A percentile compares a stretch with the other conserved stretches of the same genome.
Evolutionary conservation across 176 grass and related monocot species (phyloP).

Genomic region (Musa troglodytarum): DNA sequence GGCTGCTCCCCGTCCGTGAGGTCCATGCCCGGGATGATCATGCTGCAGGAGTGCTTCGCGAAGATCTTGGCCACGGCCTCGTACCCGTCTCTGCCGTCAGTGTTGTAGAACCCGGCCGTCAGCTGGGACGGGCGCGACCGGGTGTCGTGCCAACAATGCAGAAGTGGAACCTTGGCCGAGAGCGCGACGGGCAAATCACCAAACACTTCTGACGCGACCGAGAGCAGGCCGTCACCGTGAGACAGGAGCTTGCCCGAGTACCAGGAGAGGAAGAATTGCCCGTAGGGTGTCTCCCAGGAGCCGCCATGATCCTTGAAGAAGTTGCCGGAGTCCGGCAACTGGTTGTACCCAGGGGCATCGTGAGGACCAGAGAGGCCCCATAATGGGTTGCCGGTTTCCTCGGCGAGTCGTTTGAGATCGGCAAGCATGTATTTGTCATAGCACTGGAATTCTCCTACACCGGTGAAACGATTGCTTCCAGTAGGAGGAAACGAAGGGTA

Average conservation of each 20-base stretch:
- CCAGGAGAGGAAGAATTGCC: constrained; percentile 91
- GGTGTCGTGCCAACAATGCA: constrained; percentile 64
- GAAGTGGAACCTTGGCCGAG: constrained; percentile 66
- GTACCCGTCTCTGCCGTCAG: constrained; percentile 47
- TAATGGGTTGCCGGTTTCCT: constrained; percentile 29
- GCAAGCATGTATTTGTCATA: constrained; percentile 81
- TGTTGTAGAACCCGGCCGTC: constrained; percentile 63
- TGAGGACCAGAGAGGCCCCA: constrained; percentile 66
- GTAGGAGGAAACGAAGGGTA: constrained; percentile 71
- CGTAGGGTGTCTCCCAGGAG: constrained; percentile 61
- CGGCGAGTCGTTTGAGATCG: constrained; percentile 31
- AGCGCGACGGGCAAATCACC: constrained; percentile 35
- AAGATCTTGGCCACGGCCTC: constrained; percentile 58
- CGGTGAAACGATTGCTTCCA: constrained; percentile 35
- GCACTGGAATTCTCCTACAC: constrained; percentile 81
- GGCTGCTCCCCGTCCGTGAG: constrained; percentile 46
- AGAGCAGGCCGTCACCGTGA: constrained; percentile 64
- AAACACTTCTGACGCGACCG: constrained; percentile 38
- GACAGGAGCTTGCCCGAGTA: constrained; percentile 54
- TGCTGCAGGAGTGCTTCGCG: constrained; percentile 35
- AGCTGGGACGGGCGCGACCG: constrained; percentile 55
- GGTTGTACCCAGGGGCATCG: constrained; percentile 48
- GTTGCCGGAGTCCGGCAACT: constrained; percentile 33
- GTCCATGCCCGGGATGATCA: constrained; percentile 73
- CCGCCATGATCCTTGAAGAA: constrained; percentile 70